Evolutionary conservation across 805 yeast genomes (phyloP).

Genomic region (Torulaspora delbrueckii): DNA sequence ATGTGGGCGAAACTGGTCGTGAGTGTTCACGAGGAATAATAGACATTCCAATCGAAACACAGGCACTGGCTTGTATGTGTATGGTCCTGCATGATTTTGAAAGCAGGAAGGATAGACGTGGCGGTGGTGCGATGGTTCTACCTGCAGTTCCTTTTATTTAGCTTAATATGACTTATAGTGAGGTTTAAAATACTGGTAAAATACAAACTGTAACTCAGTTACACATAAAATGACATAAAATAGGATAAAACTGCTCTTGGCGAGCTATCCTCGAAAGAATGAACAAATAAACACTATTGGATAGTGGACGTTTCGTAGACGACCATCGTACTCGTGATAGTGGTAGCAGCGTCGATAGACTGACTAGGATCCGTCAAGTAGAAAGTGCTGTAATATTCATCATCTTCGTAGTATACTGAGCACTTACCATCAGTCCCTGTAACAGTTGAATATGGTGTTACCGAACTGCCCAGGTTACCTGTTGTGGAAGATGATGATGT

Average conservation of each 20-base stretch:
- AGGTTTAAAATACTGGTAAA: not conserved
- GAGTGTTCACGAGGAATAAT: slow-evolving; percentile 12
- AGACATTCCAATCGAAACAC: slow-evolving; percentile 28
- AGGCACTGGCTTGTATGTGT: slow-evolving; percentile 33
- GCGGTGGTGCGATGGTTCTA: slow-evolving; percentile 5
- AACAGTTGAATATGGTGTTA: slow-evolving; percentile 12
- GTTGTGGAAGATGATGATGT: slow-evolving; percentile 10
- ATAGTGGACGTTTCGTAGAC: slow-evolving; percentile 23
- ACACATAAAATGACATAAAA: not conserved
- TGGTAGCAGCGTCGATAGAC: slow-evolving; percentile 35
- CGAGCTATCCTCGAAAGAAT: not conserved
- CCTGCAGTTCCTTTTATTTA: slow-evolving; percentile 5
- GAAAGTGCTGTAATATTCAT: slow-evolving; percentile 31
- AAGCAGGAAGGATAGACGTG: slow-evolving; percentile 30
- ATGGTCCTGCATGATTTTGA: slow-evolving; percentile 33
- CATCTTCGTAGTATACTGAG: slow-evolving; percentile 24
- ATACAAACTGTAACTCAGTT: not conserved
- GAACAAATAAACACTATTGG: not conserved
- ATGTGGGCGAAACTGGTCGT: slow-evolving; percentile 20
- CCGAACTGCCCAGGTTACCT: slow-evolving; percentile 7
- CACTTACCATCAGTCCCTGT: slow-evolving; percentile 25
- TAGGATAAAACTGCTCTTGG: not conserved
- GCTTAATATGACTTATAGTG: not conserved
- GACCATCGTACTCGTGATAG: slow-evolving; percentile 31
- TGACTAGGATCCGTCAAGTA: slow-evolving; percentile 28